These are phyloP conservation scores for Coemansia sp. DNA, from an alignment of 192 early-diverging fungal species.

Conservation along the genomic window DNA sequence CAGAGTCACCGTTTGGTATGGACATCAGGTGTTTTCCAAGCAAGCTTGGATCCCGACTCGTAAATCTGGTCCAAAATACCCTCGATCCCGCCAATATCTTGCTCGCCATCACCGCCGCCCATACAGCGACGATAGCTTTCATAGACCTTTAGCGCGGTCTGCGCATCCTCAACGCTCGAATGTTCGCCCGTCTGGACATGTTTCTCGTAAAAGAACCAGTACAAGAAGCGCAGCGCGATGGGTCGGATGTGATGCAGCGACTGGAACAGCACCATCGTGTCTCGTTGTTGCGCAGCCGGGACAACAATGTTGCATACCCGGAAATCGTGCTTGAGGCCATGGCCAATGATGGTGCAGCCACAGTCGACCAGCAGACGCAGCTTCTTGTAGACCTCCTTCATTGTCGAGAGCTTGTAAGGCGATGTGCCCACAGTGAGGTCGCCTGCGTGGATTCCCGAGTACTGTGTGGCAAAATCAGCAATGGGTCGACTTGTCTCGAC, in stretches of 20 bases:
- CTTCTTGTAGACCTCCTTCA: constrained; percentile 94
- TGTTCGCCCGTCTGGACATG: constrained; percentile 90
- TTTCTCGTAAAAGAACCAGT: constrained; percentile 80
- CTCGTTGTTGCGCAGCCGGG: constrained; percentile 82
- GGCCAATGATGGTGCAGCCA: constrained; percentile 91
- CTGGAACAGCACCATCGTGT: constrained; percentile 93
- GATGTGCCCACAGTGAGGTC: constrained; percentile 78
- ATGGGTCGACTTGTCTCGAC: constrained; percentile 81
- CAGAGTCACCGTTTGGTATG: too few species aligned
- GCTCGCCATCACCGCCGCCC: constrained; percentile 57
- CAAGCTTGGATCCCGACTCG: constrained; percentile 33
- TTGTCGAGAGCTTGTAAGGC: constrained; percentile 76
- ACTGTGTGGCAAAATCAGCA: constrained; percentile 90
- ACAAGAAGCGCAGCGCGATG: constrained; percentile 86
- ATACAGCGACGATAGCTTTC: constrained; percentile 73
- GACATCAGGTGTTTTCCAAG: constrained; percentile 40
- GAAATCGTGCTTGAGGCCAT: constrained; percentile 94
- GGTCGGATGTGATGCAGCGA: constrained; percentile 28
- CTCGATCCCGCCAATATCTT: constrained; percentile 59
- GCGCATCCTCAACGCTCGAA: constrained; percentile 92
- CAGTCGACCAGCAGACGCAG: constrained; percentile 87
- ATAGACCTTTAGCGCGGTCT: constrained; percentile 81
- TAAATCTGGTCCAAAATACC: constrained; percentile 67
- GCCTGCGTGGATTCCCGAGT: constrained; percentile 87
- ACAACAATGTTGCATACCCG: constrained; percentile 91